phyloP scores from a whole-genome alignment of 768 basidiomycete species.

The Boletus reticuloceps region DNA sequence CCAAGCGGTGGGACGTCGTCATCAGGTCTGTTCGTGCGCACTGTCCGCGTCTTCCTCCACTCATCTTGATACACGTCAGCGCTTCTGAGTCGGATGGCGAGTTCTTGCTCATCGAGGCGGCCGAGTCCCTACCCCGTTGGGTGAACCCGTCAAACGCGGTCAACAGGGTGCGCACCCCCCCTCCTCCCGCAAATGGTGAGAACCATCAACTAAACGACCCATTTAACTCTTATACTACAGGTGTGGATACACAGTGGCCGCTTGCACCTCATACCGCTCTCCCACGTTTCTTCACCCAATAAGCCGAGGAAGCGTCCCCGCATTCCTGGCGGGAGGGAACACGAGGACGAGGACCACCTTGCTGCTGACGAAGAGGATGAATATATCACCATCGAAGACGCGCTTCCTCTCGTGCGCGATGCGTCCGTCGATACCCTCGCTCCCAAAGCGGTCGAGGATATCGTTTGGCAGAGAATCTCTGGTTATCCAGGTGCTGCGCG shows the following conservation, averaged over 20 bases:
- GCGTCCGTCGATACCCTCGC: slow-evolving; percentile 54
- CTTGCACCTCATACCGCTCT: slow-evolving; percentile 85
- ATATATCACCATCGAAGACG: slow-evolving; percentile 60
- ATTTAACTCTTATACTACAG: slow-evolving; percentile 43
- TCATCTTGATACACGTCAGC: slow-evolving; percentile 9
- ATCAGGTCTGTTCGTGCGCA: slow-evolving; percentile 57
- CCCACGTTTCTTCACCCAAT: slow-evolving; percentile 64
- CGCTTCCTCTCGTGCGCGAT: slow-evolving; percentile 61
- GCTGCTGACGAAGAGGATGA: slow-evolving; percentile 42
- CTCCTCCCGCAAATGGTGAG: slow-evolving; percentile 29
- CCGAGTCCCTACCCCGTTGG: slow-evolving; percentile 86
- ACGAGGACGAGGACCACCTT: slow-evolving; percentile 50
- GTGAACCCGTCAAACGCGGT: slow-evolving; percentile 87
- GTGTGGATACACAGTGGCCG: slow-evolving; percentile 87
- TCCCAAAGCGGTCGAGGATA: slow-evolving; percentile 55
- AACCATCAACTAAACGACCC: slow-evolving; percentile 30
- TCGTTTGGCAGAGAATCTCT: slow-evolving; percentile 68
- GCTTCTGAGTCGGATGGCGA: slow-evolving; percentile 92
- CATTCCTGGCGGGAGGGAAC: slow-evolving; percentile 39
- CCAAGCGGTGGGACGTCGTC: slow-evolving; percentile 73
- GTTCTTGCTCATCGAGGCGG: slow-evolving; percentile 95
- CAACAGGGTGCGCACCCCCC: slow-evolving; percentile 74
- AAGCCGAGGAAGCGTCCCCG: slow-evolving; percentile 50
- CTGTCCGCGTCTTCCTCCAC: neutral
- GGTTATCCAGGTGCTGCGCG: slow-evolving; percentile 71